phyloP scores from a whole-genome alignment of 345 rosid genomes.

The Cardamine occulta region DNA sequence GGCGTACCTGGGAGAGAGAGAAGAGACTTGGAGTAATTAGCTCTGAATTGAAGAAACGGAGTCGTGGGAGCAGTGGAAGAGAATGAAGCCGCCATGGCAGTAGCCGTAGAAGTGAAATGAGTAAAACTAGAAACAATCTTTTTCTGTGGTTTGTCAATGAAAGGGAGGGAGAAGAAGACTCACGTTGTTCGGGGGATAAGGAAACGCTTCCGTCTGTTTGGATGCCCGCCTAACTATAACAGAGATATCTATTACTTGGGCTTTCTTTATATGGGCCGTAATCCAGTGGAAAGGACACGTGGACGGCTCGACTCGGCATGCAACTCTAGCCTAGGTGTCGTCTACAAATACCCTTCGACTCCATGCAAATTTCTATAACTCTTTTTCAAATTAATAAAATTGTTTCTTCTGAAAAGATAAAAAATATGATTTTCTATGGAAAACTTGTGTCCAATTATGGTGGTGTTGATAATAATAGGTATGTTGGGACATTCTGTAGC shows the following conservation, averaged over 20 bases:
- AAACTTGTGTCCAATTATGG: not conserved
- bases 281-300: not conserved
- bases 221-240: constrained; percentile 12
- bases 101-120: constrained; percentile 22
- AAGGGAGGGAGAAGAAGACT: constrained; percentile 5
- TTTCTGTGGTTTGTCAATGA: not conserved
- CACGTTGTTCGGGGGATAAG: constrained; percentile 30
- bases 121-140: not conserved
- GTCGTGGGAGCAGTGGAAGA: constrained; percentile 44
- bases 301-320: constrained; percentile 1
- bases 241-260: not conserved
- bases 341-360: not conserved
- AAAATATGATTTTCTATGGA: not conserved
- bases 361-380: not conserved
- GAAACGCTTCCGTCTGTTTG: constrained; percentile 18
- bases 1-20: constrained; percentile 51
- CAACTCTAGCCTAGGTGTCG: not conserved
- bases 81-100: constrained; percentile 64
- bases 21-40: constrained; percentile 49
- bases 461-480: not conserved
- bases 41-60: constrained; percentile 48
- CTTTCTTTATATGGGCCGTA: constrained; percentile 11
- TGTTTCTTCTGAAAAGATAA: not conserved
- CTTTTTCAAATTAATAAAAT: not conserved
- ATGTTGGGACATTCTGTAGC: constrained; percentile 14